A percentile compares a stretch with the other conserved stretches of the same genome.
Conservation (phyloP, 2,329 filamentous ascomycete species). For the Exophiala mesophila region DNA sequence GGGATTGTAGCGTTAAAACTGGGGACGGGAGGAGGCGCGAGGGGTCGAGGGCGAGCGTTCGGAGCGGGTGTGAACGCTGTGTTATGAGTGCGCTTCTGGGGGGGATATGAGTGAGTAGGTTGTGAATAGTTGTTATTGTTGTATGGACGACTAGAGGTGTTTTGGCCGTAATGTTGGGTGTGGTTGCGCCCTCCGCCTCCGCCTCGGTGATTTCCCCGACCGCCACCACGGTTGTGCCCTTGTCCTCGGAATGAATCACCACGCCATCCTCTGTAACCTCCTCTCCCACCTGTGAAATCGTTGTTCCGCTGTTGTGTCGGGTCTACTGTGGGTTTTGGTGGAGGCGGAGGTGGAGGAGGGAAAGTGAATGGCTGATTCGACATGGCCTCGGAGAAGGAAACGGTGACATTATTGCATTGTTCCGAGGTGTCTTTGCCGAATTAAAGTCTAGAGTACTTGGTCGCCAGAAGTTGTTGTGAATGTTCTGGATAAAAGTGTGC, state of each 20-base stretch:
- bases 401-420: too few relatives aligned
- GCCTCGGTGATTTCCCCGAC: constrained; percentile 11
- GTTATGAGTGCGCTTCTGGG: constrained; percentile 24
- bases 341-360: constrained; percentile 43
- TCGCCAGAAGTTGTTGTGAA: too few relatives aligned
- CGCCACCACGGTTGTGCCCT: constrained; percentile 11
- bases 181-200: constrained; percentile 3
- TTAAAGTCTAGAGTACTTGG: too few relatives aligned
- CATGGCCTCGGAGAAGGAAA: too few relatives aligned
- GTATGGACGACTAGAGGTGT: constrained; percentile 1
- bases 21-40: constrained; percentile 24
- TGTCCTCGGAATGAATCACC: constrained; percentile 8
- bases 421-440: too few relatives aligned
- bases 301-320: constrained; percentile 4
- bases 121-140: constrained; percentile 5
- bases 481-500: too few relatives aligned
- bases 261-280: constrained; percentile 12
- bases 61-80: constrained; percentile 21
- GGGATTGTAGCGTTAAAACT: constrained; percentile 25
- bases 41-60: constrained; percentile 16
- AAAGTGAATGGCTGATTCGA: constrained; percentile 40
- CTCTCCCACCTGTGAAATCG: constrained; percentile 13
- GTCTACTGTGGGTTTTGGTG: constrained; percentile 26
- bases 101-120: constrained; percentile 3
- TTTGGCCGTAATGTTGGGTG: constrained; percentile 3